Evolutionary conservation across 2,329 filamentous ascomycete genomes (phyloP).

Genomic region (Sordariomycetes sp.): DNA sequence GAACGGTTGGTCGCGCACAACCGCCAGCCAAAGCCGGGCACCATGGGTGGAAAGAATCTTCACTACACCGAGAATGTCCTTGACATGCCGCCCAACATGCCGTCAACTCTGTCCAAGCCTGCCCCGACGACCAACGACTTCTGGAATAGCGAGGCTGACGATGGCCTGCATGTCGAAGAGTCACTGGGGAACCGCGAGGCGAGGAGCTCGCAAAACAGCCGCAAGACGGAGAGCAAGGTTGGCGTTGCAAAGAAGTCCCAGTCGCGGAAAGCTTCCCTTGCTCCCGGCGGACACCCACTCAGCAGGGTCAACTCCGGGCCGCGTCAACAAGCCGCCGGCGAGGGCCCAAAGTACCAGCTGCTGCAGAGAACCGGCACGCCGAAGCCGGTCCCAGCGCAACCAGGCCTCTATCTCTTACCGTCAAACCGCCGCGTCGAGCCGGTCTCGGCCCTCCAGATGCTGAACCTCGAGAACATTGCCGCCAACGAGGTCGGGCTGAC

Average conservation of each 20-base stretch:
- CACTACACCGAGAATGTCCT: conserved; percentile 90
- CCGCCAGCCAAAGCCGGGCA: conserved; percentile 56
- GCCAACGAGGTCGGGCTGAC: conserved; percentile 78
- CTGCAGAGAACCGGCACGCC: neutral
- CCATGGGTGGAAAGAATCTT: conserved; percentile 75
- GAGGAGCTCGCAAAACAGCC: conserved; percentile 37
- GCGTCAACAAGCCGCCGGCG: neutral
- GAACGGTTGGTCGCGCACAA: conserved; percentile 89
- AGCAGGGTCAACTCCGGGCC: conserved; percentile 16
- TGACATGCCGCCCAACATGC: conserved; percentile 57
- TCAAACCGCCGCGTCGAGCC: conserved; percentile 49
- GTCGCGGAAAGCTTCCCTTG: conserved; percentile 39
- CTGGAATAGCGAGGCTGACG: conserved; percentile 69
- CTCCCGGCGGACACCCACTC: conserved; percentile 36
- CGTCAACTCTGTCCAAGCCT: conserved; percentile 23
- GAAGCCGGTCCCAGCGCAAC: neutral
- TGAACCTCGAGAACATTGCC: conserved; percentile 85
- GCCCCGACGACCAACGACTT: conserved; percentile 31
- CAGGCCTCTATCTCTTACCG: conserved; percentile 40
- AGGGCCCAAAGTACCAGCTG: conserved; percentile 4
- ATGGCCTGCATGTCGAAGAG: conserved; percentile 31
- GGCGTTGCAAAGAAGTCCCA: conserved; percentile 37
- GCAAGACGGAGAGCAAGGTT: conserved; percentile 42
- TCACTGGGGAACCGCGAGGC: conserved; percentile 37
- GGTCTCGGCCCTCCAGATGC: conserved; percentile 70